A percentile compares a stretch with the other conserved stretches of the same genome.
Evolutionary conservation across 2,329 filamentous ascomycete genomes (phyloP).

Genomic region (Ophiognomonia clavigignenti-juglandacearum): DNA sequence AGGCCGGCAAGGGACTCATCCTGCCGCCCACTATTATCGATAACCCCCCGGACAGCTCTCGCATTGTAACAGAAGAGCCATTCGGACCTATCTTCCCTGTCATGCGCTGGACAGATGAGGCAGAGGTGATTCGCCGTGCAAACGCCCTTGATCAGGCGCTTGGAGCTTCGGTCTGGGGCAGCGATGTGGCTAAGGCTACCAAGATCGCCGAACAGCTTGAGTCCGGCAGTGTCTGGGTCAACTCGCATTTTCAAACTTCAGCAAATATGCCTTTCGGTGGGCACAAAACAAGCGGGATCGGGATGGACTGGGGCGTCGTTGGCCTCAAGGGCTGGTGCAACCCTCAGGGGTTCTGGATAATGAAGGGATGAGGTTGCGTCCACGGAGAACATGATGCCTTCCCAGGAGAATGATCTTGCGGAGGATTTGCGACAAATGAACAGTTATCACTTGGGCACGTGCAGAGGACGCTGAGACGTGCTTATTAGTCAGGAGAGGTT

Average conservation of each 20-base stretch:
- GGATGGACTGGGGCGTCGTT: slow-evolving; percentile 39
- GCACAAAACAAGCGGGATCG: slow-evolving; percentile 45
- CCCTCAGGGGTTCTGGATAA: slow-evolving; percentile 14
- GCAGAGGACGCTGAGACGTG: too few species aligned
- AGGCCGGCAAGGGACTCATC: slow-evolving; percentile 40
- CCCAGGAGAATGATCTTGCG: slow-evolving; percentile 9
- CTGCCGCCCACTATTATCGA: slow-evolving; percentile 55
- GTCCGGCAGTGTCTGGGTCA: slow-evolving; percentile 51
- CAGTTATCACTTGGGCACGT: too few species aligned
- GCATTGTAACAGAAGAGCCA: slow-evolving; percentile 51
- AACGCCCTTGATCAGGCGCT: slow-evolving; percentile 46
- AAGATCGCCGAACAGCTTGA: slow-evolving; percentile 41
- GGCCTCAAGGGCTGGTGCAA: slow-evolving; percentile 31
- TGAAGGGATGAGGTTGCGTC: too few species aligned
- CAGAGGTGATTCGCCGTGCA: slow-evolving; percentile 38
- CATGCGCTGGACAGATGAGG: slow-evolving; percentile 37
- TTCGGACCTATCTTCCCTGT: slow-evolving; percentile 41
- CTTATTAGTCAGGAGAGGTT: too few species aligned
- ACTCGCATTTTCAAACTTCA: slow-evolving; percentile 33
- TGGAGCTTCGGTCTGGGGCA: slow-evolving; percentile 47
- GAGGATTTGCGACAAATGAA: too few species aligned
- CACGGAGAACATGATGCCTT: too few species aligned
- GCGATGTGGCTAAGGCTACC: slow-evolving; percentile 39
- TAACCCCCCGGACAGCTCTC: slow-evolving; percentile 49
- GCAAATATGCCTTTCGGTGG: slow-evolving; percentile 40